These are phyloP conservation scores for Aphanomyces cochlioides DNA, from an alignment of 352 stramenopile genomes.

Conservation along the genomic window DNA sequence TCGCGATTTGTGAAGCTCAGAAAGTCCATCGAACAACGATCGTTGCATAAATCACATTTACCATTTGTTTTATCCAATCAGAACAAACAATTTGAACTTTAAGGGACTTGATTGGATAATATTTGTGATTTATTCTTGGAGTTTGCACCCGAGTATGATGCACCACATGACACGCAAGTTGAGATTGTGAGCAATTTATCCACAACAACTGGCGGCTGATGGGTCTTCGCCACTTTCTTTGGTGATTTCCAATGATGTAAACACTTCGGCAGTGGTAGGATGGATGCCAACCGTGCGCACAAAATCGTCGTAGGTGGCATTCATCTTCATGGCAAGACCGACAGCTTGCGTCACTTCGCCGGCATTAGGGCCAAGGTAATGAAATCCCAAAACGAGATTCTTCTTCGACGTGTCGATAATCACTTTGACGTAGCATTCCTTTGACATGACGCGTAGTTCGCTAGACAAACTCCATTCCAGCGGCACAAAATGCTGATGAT, in stretches of 20 bases:
- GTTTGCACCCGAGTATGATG: neutral
- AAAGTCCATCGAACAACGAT: too few relatives aligned
- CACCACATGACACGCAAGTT: neutral
- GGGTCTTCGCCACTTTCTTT: conserved; percentile 92
- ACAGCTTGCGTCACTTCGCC: conserved; percentile 95
- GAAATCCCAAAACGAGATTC: conserved; percentile 93
- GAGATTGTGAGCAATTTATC: conserved; percentile 66
- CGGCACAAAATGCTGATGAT: conserved; percentile 94
- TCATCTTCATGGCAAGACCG: conserved; percentile 92
- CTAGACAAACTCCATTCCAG: conserved; percentile 92
- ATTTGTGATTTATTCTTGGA: conserved; percentile 1
- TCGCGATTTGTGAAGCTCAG: too few relatives aligned
- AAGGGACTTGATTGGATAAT: too few relatives aligned
- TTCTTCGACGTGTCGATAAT: conserved; percentile 88
- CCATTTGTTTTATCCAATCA: too few relatives aligned
- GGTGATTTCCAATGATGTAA: conserved; percentile 92
- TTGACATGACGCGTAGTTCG: conserved; percentile 43
- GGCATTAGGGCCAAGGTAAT: conserved; percentile 97
- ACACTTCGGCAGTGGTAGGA: conserved; percentile 93
- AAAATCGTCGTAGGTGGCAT: conserved; percentile 92
- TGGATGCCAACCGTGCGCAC: conserved; percentile 94
- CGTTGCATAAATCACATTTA: too few relatives aligned
- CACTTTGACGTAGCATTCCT: conserved; percentile 94
- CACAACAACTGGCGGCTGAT: conserved; percentile 95
- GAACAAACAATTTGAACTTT: too few relatives aligned